phyloP scores from a whole-genome alignment of 352 stramenopile species.

The Peronospora tabacina region DNA sequence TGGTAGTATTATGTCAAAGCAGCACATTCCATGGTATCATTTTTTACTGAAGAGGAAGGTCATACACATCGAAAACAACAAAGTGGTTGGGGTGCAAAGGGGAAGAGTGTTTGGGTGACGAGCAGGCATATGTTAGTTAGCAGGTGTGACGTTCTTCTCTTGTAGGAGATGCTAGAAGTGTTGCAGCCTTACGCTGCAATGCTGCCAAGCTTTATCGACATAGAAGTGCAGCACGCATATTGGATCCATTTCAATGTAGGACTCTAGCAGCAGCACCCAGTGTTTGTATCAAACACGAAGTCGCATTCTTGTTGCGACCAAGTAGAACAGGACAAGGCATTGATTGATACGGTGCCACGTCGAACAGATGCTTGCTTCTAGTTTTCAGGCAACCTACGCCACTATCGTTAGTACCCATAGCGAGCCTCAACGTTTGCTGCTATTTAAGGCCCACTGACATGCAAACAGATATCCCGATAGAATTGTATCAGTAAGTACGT shows the following conservation, averaged over 20 bases:
- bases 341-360: constrained; percentile 37
- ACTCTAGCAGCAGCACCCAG: constrained; percentile 28
- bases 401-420: constrained; percentile 12
- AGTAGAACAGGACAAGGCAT: not conserved
- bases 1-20: not conserved
- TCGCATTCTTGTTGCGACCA: not conserved
- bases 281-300: not conserved
- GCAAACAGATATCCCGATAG: constrained; percentile 28
- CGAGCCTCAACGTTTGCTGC: constrained; percentile 40
- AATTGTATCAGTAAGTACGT: constrained; percentile 11
- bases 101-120: constrained; percentile 67
- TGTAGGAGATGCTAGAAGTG: constrained; percentile 60
- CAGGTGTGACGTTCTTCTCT: constrained; percentile 21
- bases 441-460: constrained; percentile 21
- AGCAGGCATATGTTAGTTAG: constrained; percentile 66
- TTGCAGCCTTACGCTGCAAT: constrained; percentile 43
- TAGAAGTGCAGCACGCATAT: constrained; percentile 82
- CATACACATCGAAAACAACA: constrained; percentile 74
- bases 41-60: constrained; percentile 25
- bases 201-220: constrained; percentile 45
- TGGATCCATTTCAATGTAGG: constrained; percentile 54
- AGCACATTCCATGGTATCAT: constrained; percentile 1
- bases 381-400: constrained; percentile 58
- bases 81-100: constrained; percentile 84
- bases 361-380: constrained; percentile 68